Evolutionary conservation across 306 rosid species (phyloP), one percentile per base, ranked within the genome.

Genomic region (Mimosa pudica): DNA sequence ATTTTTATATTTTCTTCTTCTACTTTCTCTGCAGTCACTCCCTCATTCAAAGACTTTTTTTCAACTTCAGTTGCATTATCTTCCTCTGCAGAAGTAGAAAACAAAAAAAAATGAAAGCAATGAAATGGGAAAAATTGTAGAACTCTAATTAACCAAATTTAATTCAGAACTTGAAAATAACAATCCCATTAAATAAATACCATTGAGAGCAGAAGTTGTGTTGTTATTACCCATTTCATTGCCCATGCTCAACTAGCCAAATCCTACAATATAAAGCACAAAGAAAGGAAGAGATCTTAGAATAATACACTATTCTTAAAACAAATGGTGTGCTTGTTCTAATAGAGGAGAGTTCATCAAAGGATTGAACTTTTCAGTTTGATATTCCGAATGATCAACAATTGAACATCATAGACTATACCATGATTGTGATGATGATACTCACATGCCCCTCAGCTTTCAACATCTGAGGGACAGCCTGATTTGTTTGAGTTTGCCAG

Each of bases 181-280:
- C 48, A 79, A 20, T 42, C 58, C 48, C 38, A 76, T 30, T 84
- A n/a, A 58, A 58, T 55, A 57, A 74, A 35, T 86, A 92, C 98
- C 97, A 91, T 82, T 94, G 77, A 86, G 68, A 79, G 82, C 84
- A 60, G 97, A 78, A 45, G 92, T 79, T 38, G 92, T 77, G 81
- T 82, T 91, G 71, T 80, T 89, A 82, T 91, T 94, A 7, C 97
- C 97, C 98, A 92, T 94, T 87, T 94, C 95, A 70, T 89, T 92
- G 70, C 92, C 93, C 93, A 94, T 92, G 76, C 85, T 90, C 91
- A 89, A 70, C 51, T 80, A 52, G 55, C 75, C 81, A 86, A 86
- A 71, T 80, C 94, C 97, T 89, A 87, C 74, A 87, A 87, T 51
- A 72, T 74, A 89, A 87, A 24, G 30, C 30, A 70, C 76, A 83